A percentile compares a stretch with the other conserved stretches of the same genome.
Evolutionary conservation across 78 protist genomes (phyloP).

Genomic region (Anaeramoeba ignava): DNA sequence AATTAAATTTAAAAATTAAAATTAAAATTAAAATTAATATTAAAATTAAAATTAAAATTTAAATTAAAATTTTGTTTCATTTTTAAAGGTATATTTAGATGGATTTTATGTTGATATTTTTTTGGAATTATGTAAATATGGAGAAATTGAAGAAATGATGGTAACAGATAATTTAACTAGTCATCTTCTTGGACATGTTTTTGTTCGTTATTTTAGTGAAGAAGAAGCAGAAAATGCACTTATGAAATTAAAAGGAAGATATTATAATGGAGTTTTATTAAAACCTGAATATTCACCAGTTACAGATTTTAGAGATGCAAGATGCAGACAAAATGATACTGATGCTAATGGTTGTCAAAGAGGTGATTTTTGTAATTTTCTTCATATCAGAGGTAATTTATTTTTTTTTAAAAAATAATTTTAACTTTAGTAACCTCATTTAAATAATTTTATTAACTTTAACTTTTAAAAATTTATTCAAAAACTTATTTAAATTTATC

Average conservation of each 20-base stretch:
- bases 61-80: neutral
- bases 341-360: constrained; percentile 71
- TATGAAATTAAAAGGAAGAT: constrained; percentile 60
- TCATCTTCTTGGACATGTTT: constrained; percentile 93
- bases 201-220: constrained; percentile 61
- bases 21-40: constrained; percentile 51
- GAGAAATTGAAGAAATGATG: constrained; percentile 26
- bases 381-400: too few relatives aligned
- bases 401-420: too few relatives aligned
- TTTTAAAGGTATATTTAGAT: neutral
- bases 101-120: constrained; percentile 26
- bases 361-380: constrained; percentile 93
- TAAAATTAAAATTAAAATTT: neutral
- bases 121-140: constrained; percentile 56
- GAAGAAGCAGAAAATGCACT: constrained; percentile 74
- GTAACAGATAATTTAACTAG: too few relatives aligned
- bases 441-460: too few relatives aligned
- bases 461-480: too few relatives aligned
- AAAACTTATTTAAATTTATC: too few relatives aligned
- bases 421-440: too few relatives aligned
- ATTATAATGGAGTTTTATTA: constrained; percentile 44
- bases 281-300: constrained; percentile 89
- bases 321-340: constrained; percentile 84
- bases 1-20: constrained; percentile 72
- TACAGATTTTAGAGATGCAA: constrained; percentile 88